Percentiles rank a stretch among this genome's conserved stretches.
These are phyloP conservation scores for Russula brevipes DNA, from an alignment of 768 basidiomycete species.

Conservation along the genomic window DNA sequence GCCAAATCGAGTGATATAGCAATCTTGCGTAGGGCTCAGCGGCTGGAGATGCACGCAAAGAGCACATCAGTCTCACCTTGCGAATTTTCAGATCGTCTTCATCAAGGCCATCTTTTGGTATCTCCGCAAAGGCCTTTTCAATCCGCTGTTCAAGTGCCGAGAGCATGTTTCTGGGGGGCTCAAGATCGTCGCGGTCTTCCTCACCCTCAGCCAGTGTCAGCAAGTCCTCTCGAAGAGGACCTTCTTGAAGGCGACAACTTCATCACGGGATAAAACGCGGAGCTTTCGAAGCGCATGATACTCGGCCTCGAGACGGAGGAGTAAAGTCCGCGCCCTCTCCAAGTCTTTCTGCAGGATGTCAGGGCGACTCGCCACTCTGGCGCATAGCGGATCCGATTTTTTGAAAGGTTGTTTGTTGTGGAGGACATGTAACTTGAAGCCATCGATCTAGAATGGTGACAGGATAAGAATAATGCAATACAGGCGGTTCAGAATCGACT, in stretches of 20 bases:
- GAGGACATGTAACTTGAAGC: slow-evolving; percentile 88
- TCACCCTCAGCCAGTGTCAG: slow-evolving; percentile 26
- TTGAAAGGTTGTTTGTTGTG: slow-evolving; percentile 75
- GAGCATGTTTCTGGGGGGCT: slow-evolving; percentile 60
- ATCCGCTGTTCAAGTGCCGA: slow-evolving; percentile 79
- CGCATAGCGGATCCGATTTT: slow-evolving; percentile 70
- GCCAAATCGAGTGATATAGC: slow-evolving; percentile 86
- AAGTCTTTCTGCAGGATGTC: slow-evolving; percentile 80
- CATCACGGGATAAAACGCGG: slow-evolving; percentile 27
- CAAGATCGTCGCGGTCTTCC: slow-evolving; percentile 43
- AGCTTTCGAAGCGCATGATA: slow-evolving; percentile 47
- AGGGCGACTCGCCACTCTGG: slow-evolving; percentile 78
- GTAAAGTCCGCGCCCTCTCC: slow-evolving; percentile 66
- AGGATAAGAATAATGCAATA: neutral
- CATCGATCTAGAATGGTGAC: slow-evolving; percentile 63
- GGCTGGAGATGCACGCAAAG: slow-evolving; percentile 14
- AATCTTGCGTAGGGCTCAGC: slow-evolving; percentile 43
- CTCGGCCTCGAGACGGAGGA: slow-evolving; percentile 70
- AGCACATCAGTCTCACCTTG: slow-evolving; percentile 48
- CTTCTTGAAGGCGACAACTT: slow-evolving; percentile 24
- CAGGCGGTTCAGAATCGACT: neutral
- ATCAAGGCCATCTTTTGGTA: slow-evolving; percentile 59
- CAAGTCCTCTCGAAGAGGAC: slow-evolving; percentile 24
- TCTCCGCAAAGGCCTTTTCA: slow-evolving; percentile 65
- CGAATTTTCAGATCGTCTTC: slow-evolving; percentile 62